These are phyloP conservation scores for Umbelopsis sp. DNA, from an alignment of 192 early-diverging fungal genomes.

Conservation along the genomic window DNA sequence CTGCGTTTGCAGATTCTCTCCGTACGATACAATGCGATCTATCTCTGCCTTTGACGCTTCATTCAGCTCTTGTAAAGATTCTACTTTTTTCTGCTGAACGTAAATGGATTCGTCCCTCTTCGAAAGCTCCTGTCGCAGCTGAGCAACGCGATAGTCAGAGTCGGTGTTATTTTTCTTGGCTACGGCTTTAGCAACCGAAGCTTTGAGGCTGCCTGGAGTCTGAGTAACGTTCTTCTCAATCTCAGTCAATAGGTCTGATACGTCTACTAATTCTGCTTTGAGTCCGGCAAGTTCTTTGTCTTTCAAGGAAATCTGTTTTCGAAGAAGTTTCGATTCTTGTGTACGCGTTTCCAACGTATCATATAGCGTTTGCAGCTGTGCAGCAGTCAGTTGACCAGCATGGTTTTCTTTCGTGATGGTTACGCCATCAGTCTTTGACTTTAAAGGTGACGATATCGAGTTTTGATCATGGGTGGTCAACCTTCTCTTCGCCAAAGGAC, in stretches of 20 bases:
- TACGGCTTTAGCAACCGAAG: not conserved
- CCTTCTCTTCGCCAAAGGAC: not conserved
- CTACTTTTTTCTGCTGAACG: slow-evolving; percentile 2
- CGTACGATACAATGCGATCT: slow-evolving; percentile 1
- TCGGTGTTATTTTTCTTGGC: slow-evolving; percentile 9
- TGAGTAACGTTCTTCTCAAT: slow-evolving; percentile 9
- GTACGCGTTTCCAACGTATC: slow-evolving; percentile 5
- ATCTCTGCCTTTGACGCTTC: slow-evolving; percentile 9
- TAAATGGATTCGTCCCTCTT: slow-evolving; percentile 6
- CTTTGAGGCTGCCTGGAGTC: not conserved
- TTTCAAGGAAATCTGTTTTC: slow-evolving; percentile 6
- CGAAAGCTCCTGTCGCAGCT: slow-evolving; percentile 3
- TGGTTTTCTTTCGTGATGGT: not conserved
- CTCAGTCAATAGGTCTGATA: slow-evolving; percentile 1
- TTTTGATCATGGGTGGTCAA: not conserved
- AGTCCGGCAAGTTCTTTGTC: slow-evolving; percentile 4
- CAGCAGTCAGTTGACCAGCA: not conserved
- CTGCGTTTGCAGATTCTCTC: not conserved
- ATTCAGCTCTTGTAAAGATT: slow-evolving; percentile 9
- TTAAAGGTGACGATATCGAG: not conserved
- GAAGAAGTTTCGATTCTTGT: slow-evolving; percentile 8
- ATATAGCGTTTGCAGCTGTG: slow-evolving; percentile 3
- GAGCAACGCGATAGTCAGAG: not conserved
- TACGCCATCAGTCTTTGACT: not conserved
- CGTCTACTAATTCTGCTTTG: not conserved